Evolutionary conservation across 768 basidiomycete species (phyloP).

Genomic region (Crucibulum laeve): DNA sequence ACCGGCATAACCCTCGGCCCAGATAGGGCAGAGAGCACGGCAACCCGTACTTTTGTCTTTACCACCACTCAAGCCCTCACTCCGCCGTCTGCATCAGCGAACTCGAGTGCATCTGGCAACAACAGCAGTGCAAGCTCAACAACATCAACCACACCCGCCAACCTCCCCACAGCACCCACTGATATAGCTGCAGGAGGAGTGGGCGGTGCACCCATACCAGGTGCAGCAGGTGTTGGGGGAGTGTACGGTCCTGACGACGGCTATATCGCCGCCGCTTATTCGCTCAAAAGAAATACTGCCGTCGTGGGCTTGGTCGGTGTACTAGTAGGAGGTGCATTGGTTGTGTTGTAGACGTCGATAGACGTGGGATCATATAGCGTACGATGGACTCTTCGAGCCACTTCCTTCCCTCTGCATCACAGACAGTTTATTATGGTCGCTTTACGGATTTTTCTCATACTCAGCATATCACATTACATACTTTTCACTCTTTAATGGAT

Average conservation of each 20-base stretch:
- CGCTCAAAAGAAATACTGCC: conserved; percentile 39
- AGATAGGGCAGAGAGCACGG: conserved; percentile 35
- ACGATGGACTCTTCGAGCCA: conserved; percentile 16
- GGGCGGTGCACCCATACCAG: conserved; percentile 59
- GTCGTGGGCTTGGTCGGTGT: conserved; percentile 39
- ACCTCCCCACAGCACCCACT: conserved; percentile 57
- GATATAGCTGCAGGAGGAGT: conserved; percentile 50
- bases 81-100: conserved; percentile 14
- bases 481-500: too few relatives aligned
- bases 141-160: conserved; percentile 30
- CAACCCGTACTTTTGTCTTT: conserved; percentile 36
- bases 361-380: conserved; percentile 8
- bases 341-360: conserved; percentile 33
- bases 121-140: conserved; percentile 29
- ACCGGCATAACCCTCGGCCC: conserved; percentile 31
- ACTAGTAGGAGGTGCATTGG: conserved; percentile 44
- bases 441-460: too few relatives aligned
- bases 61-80: conserved; percentile 35
- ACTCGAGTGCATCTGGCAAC: conserved; percentile 17
- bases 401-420: background rate
- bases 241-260: conserved; percentile 65
- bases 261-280: conserved; percentile 55
- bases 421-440: too few relatives aligned
- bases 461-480: too few relatives aligned
- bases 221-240: conserved; percentile 41